Evolutionary conservation across 768 basidiomycete genomes (phyloP).

Genomic region (Auricularia auricula-judae): DNA sequence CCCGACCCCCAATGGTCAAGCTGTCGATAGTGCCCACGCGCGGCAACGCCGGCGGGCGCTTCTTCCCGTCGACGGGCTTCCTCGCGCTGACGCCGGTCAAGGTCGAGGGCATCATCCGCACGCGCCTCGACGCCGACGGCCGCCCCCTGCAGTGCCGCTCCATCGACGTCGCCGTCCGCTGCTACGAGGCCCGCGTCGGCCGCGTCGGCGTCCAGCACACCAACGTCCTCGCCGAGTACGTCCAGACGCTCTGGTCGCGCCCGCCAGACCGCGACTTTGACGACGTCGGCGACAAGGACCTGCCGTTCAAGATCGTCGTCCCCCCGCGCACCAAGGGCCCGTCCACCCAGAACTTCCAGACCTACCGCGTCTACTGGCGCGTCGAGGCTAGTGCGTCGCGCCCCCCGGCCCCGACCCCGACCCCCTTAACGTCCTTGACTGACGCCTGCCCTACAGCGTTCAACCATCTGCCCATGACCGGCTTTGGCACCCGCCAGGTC

Average conservation of each 20-base stretch:
- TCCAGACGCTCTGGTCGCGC: conserved; percentile 59
- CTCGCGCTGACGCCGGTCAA: conserved; percentile 72
- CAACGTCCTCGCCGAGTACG: conserved; percentile 58
- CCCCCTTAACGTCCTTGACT: conserved; percentile 3
- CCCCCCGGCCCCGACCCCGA: too few species aligned
- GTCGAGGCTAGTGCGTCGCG: conserved; percentile 60
- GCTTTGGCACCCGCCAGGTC: conserved; percentile 56
- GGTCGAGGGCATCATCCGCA: conserved; percentile 71
- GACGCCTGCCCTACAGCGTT: conserved; percentile 37
- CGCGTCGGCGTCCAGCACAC: conserved; percentile 46
- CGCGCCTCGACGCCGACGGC: conserved; percentile 56
- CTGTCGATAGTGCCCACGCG: conserved; percentile 55
- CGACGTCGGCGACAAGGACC: conserved; percentile 52
- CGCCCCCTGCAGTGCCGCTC: conserved; percentile 57
- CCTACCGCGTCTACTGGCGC: conserved; percentile 73
- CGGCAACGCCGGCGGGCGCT: conserved; percentile 59
- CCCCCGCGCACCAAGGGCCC: conserved; percentile 39
- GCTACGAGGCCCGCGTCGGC: conserved; percentile 67
- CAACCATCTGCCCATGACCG: conserved; percentile 50
- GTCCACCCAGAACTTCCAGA: conserved; percentile 61
- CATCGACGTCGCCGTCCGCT: conserved; percentile 64
- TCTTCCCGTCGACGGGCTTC: conserved; percentile 67
- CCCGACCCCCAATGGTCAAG: conserved; percentile 45
- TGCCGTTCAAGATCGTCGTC: conserved; percentile 59
- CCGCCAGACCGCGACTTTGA: conserved; percentile 44